Evolutionary conservation across 2,329 filamentous ascomycete species (phyloP).

Genomic region (Monosporascus cannonballus): DNA sequence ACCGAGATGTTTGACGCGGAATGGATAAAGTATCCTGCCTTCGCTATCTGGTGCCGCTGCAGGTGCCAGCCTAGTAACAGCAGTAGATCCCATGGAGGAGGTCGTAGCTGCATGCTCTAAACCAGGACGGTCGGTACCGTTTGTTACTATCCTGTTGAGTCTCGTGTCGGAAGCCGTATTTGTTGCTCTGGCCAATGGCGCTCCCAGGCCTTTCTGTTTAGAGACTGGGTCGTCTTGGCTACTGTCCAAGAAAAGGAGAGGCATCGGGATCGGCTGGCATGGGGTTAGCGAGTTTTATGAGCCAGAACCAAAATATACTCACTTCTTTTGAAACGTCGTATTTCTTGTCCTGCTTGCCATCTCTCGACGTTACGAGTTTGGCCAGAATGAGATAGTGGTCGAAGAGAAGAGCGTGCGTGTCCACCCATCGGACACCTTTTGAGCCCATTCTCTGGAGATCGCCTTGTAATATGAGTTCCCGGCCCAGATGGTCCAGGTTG

Average conservation of each 20-base stretch:
- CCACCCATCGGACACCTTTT: conserved; percentile 86
- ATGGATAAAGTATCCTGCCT: conserved; percentile 84
- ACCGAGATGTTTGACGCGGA: conserved; percentile 91
- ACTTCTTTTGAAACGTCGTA: conserved; percentile 93
- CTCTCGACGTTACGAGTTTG: conserved; percentile 68
- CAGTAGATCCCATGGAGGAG: conserved; percentile 54
- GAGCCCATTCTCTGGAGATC: conserved; percentile 85
- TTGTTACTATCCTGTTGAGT: conserved; percentile 49
- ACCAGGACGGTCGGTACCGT: conserved; percentile 47
- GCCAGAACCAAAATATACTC: conserved; percentile 23
- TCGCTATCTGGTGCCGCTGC: conserved; percentile 60
- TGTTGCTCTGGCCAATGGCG: conserved; percentile 54
- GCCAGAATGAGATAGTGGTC: conserved; percentile 94
- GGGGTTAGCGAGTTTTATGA: conserved; percentile 18
- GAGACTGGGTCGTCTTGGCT: conserved; percentile 86
- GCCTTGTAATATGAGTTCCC: conserved; percentile 82
- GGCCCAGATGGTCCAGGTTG: conserved; percentile 88
- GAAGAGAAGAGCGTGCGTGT: conserved; percentile 88
- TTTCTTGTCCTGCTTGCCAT: conserved; percentile 66
- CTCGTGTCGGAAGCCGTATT: conserved; percentile 53
- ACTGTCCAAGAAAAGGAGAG: conserved; percentile 85
- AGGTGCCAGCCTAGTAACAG: conserved; percentile 35
- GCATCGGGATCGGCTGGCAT: conserved; percentile 82
- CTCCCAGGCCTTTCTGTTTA: conserved; percentile 70
- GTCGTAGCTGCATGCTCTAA: conserved; percentile 64